Conservation (phyloP, 2,329 filamentous ascomycete genomes). For the Penicillium expansum region DNA sequence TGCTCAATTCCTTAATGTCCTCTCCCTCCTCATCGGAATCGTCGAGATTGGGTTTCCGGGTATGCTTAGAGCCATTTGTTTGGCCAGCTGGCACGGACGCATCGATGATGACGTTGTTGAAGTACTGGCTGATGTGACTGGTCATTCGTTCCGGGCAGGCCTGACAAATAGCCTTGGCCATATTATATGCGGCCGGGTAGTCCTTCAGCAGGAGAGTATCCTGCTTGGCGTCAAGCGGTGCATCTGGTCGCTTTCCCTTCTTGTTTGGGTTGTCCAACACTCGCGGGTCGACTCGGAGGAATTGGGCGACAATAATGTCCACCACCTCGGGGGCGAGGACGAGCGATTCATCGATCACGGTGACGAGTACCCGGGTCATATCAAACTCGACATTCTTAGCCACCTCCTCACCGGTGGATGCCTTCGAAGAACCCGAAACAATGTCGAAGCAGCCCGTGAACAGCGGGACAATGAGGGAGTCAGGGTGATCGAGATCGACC, state of each 20-base stretch:
- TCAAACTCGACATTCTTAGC: slow-evolving; percentile 92
- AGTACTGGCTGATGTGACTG: slow-evolving; percentile 90
- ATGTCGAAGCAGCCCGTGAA: slow-evolving; percentile 93
- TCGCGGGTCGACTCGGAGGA: slow-evolving; percentile 78
- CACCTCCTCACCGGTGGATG: slow-evolving; percentile 73
- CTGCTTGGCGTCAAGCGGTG: slow-evolving; percentile 69
- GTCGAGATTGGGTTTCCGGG: slow-evolving; percentile 51
- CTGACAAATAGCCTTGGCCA: slow-evolving; percentile 93
- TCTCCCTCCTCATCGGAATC: slow-evolving; percentile 71
- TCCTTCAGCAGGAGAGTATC: slow-evolving; percentile 81
- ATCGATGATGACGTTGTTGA: slow-evolving; percentile 93
- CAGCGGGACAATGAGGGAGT: slow-evolving; percentile 73
- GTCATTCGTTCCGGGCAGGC: slow-evolving; percentile 90
- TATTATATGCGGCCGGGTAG: slow-evolving; percentile 88
- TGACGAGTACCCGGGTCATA: slow-evolving; percentile 80
- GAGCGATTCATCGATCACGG: slow-evolving; percentile 80
- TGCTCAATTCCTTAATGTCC: slow-evolving; percentile 81
- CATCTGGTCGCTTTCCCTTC: slow-evolving; percentile 53
- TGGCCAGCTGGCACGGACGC: slow-evolving; percentile 63
- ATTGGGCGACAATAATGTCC: slow-evolving; percentile 93
- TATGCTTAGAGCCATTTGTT: slow-evolving; percentile 51
- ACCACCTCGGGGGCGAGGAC: slow-evolving; percentile 77
- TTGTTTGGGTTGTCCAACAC: slow-evolving; percentile 53
- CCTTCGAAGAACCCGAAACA: slow-evolving; percentile 72
- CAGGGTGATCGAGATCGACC: slow-evolving; percentile 78